Percentiles rank a stretch among this genome's conserved stretches.
Evolutionary conservation across 441 rosid species (phyloP).

Genomic region (Pelargonium cotyledonis): DNA sequence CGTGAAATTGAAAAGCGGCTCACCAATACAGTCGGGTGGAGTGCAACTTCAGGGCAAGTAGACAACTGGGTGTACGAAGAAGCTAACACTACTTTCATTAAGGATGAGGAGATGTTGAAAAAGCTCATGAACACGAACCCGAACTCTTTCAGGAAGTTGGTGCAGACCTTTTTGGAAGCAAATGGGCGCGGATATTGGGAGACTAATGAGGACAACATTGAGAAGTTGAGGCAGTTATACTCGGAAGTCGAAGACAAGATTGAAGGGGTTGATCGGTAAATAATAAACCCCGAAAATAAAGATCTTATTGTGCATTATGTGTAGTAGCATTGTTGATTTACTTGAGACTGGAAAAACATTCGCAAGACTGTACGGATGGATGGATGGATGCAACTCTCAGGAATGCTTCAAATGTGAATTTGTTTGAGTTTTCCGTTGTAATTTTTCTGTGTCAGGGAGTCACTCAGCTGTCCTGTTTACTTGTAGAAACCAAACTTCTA

Average conservation of each 20-base stretch:
- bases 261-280: conserved; percentile 82
- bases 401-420: background rate
- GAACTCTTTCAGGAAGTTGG: conserved; percentile 78
- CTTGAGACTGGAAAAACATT: conserved; percentile 2
- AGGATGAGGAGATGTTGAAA: conserved; percentile 89
- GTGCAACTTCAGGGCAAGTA: conserved; percentile 97
- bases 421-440: background rate
- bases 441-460: no score
- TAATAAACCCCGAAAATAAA: conserved; percentile 4
- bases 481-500: background rate
- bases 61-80: conserved; percentile 99
- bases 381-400: no score
- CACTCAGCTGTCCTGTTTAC: no score
- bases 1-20: conserved; percentile 96
- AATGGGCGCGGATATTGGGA: conserved; percentile 99
- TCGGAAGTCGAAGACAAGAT: conserved; percentile 96
- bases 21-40: conserved; percentile 96
- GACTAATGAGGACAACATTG: conserved; percentile 70
- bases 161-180: conserved; percentile 98
- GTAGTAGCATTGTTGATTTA: conserved; percentile 22
- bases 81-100: conserved; percentile 85
- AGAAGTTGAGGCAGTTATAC: conserved; percentile 79
- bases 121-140: conserved; percentile 86
- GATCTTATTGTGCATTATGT: conserved; percentile 16
- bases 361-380: background rate